Base-by-base conservation (phyloP, 257 asterid genomes). In the Asclepias syriaca region DNA sequence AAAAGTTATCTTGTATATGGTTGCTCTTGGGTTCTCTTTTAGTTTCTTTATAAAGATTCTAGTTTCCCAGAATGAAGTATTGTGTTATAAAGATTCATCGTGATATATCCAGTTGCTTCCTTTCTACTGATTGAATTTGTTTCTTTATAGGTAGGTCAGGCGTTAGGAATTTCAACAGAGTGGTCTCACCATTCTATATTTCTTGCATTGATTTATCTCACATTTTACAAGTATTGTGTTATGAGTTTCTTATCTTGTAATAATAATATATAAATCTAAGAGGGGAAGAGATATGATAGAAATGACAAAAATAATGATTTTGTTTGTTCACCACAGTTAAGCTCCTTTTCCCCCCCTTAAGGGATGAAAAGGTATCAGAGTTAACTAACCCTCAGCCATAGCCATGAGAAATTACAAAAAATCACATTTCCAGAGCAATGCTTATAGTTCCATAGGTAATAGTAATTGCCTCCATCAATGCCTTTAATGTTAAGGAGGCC, bases 121-220 rank as follows among this genome's bases (percentile, higher is more conserved):
- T 24, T 32, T 14, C 6, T 12, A 55, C 40, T 56, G 24, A 40
- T 32, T 58, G 57, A 59, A 9, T 65, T 60, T 77, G 57, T 74
- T 56, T 71, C 69, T 50, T 64, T 64, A 75, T 4, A 94, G 99
- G 97, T 94, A 79, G 98, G 99, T 32, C 97, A 92, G 77, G 99
- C 98, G 0, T 54, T 91, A 79, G 99, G 98, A 71, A 72, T 94
- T 70, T 84, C 99, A 10, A 90, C 88, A 12, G 94, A 91, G 68
- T 95, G 98, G 99, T 95, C 98, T 43, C 80, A 80, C 77, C 99
- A 90, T 71, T 89, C 96, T n/a, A 51, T 6, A 19, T 51, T 13
- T 6, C 40, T 6, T 49, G 45, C 43, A 24, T 7, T 49, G 46
- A 24, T 0, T 2, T 24, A 5, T 0, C 59, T 60, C 18, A 1